phyloP scores from a whole-genome alignment of 495 filamentous ascomycete genomes.

The Eremomyces bilateralis region DNA sequence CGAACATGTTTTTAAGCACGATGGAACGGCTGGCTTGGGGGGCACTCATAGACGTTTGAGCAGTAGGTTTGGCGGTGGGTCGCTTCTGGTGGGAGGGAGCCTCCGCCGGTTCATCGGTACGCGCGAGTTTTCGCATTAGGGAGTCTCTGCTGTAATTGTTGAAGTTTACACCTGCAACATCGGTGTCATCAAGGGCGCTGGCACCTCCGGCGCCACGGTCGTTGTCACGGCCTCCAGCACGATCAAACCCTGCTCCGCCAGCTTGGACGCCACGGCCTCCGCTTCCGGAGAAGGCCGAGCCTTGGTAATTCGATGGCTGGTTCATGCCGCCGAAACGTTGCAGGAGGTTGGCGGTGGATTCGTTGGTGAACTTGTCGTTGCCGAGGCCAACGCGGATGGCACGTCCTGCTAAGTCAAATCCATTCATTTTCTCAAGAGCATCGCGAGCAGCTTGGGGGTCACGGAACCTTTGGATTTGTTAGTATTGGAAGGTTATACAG shows the following conservation, averaged over 20 bases:
- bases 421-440: constrained; percentile 97
- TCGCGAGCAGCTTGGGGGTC: constrained; percentile 81
- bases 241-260: constrained; percentile 70
- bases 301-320: constrained; percentile 47
- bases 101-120: constrained; percentile 67
- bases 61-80: constrained; percentile 23
- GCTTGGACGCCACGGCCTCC: constrained; percentile 77
- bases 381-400: constrained; percentile 97
- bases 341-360: constrained; percentile 76
- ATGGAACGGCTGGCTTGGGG: constrained; percentile 91
- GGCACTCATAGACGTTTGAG: constrained; percentile 33
- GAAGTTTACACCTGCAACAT: constrained; percentile 97
- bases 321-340: constrained; percentile 74
- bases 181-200: constrained; percentile 92
- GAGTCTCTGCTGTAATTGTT: constrained; percentile 96
- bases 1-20: constrained; percentile 87
- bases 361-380: constrained; percentile 99
- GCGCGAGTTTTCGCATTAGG: constrained; percentile 91
- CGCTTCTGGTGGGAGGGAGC: constrained; percentile 40
- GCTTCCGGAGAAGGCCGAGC: constrained; percentile 80
- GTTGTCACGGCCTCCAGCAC: constrained; percentile 72
- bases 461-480: constrained; percentile 44
- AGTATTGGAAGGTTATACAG: constrained; percentile 11
- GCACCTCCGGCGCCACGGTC: constrained; percentile 78
- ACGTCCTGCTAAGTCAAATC: constrained; percentile 93